phyloP scores from a whole-genome alignment of 2,329 filamentous ascomycete species.

The Fusarium euwallaceae region DNA sequence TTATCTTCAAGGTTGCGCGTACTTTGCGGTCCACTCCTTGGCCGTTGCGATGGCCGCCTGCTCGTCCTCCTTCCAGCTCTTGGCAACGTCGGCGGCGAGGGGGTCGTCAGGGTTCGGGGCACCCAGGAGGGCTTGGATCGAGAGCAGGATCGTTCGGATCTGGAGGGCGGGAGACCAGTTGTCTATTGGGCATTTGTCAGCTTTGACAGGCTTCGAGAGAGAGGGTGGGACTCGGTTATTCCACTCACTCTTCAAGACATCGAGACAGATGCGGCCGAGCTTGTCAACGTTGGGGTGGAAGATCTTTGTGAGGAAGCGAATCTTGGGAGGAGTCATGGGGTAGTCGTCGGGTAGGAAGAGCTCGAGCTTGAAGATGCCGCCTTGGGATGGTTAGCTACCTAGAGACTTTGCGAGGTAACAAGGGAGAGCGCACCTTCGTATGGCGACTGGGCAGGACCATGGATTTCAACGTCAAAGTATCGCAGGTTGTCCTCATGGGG shows the following conservation, averaged over 20 bases:
- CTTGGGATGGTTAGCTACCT: constrained; percentile 50
- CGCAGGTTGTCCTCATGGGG: constrained; percentile 97
- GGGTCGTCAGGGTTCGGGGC: constrained; percentile 98
- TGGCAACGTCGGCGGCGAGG: constrained; percentile 96
- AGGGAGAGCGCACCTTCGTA: constrained; percentile 80
- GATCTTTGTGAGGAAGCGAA: constrained; percentile 98
- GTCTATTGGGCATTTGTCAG: constrained; percentile 65
- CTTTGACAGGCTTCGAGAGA: neutral
- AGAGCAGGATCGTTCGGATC: constrained; percentile 98
- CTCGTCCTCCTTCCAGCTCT: constrained; percentile 98
- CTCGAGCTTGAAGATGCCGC: constrained; percentile 94
- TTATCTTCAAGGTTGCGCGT: constrained; percentile 69
- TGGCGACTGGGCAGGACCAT: constrained; percentile 90
- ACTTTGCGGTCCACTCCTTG: constrained; percentile 89
- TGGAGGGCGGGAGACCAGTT: constrained; percentile 99
- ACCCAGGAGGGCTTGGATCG: constrained; percentile 95
- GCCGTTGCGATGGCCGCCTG: constrained; percentile 92
- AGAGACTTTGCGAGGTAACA: neutral
- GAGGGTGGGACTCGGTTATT: neutral
- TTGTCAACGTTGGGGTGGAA: constrained; percentile 99
- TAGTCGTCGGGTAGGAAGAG: constrained; percentile 99
- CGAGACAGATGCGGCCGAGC: constrained; percentile 94
- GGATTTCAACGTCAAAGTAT: constrained; percentile 98
- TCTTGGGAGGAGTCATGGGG: constrained; percentile 98
- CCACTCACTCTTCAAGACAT: constrained; percentile 91